phyloP scores from a whole-genome alignment of 2,329 filamentous ascomycete genomes.

The Fusarium chlamydosporum region DNA sequence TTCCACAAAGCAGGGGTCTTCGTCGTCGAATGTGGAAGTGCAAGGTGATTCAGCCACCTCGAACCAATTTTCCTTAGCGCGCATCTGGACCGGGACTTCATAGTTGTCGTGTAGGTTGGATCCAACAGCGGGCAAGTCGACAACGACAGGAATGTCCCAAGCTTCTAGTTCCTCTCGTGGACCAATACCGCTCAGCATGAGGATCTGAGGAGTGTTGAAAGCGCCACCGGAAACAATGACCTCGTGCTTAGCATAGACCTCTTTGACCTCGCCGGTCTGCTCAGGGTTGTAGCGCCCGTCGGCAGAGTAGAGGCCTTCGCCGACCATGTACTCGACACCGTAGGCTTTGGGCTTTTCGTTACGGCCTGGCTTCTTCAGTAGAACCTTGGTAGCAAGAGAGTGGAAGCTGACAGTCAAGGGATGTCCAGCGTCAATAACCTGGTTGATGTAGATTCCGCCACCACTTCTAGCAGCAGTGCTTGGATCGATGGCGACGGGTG shows the following conservation, averaged over 20 bases:
- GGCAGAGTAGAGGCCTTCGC: background rate
- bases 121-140: background rate
- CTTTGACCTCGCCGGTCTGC: background rate
- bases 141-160: background rate
- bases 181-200: background rate
- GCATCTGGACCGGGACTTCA: slow-evolving; percentile 7
- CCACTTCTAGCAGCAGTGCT: slow-evolving; percentile 7
- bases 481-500: background rate
- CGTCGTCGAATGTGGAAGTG: background rate
- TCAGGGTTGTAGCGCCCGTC: slow-evolving; percentile 11
- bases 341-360: background rate
- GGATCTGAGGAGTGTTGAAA: slow-evolving; percentile 13
- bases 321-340: slow-evolving; percentile 23
- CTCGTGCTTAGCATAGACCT: slow-evolving; percentile 3
- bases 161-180: background rate
- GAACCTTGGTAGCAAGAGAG: background rate
- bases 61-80: background rate
- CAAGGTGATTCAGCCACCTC: background rate
- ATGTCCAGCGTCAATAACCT: slow-evolving; percentile 9
- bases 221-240: slow-evolving; percentile 6
- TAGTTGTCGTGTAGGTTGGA: slow-evolving; percentile 4
- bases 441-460: slow-evolving; percentile 8
- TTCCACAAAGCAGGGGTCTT: slow-evolving; percentile 2
- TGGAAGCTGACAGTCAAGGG: slow-evolving; percentile 18
- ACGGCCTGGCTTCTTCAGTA: background rate